Base-by-base conservation (phyloP, 495 filamentous ascomycete genomes). In the Penicillium arizonense region DNA sequence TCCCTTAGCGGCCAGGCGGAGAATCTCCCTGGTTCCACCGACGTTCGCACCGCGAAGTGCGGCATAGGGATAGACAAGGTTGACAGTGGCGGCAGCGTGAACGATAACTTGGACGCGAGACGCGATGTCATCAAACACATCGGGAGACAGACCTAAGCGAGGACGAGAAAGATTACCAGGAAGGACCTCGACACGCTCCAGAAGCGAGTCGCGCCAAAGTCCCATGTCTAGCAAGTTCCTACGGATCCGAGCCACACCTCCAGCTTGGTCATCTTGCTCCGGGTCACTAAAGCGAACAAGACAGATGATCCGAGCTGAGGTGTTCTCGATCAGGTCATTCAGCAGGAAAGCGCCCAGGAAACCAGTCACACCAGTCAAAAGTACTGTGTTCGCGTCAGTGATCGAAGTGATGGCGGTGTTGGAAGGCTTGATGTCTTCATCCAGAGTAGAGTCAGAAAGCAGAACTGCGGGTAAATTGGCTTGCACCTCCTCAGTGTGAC, bases 31-130 rank as follows among this genome's bases (percentile, higher is more conserved):
- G 0, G 85, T 86, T 33, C 85, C 85, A 12, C 75, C 73, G 7
- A 86, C 77, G 44, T 86, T 86, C 18, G 81, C 74, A 18, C 69
- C 69, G 5, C 80, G 78, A 56, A 87, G 69, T 4, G 82, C 77
- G 30, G 83, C 83, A 50, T 86, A 87, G 0, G 84, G 82, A 56
- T 86, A 86, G 0, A 87, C 83, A 18, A 87, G 73, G 57, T 86
- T 87, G 33, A 87, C 84, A 1, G 81, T 84, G 11, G 84, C 84
- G 8, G 77, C 84, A 21, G 83, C 80, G 55, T 87, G 84, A 8
- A 87, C 75, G 34, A 87, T 84, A 20, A 86, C 84, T 51, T 86
- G 76, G 2, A 83, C 72, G 7, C 78, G 77, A 14, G 69, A 51
- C 0, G 80, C 82, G 5, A 87, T 70, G 20, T 83, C 75, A 12